Percentiles rank a stretch among this genome's conserved stretches.
These are phyloP conservation scores for Colletotrichum caudatum DNA, from an alignment of 2,329 filamentous ascomycete species.

Conservation along the genomic window DNA sequence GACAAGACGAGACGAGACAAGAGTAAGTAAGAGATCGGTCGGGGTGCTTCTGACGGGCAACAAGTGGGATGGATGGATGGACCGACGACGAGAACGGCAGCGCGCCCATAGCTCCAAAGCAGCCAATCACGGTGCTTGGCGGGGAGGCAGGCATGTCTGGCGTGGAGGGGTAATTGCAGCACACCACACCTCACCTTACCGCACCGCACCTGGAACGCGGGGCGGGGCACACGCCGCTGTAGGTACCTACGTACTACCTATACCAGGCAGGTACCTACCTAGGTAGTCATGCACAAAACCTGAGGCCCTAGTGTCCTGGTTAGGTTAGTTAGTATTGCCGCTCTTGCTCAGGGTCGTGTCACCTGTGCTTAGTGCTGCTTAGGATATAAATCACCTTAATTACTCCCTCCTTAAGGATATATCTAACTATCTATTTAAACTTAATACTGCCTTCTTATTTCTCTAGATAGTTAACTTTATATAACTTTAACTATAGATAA, in stretches of 20 bases:
- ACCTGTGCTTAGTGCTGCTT: too few relatives aligned
- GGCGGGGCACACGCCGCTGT: conserved; percentile 19
- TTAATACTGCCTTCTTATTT: too few relatives aligned
- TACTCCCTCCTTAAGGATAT: too few relatives aligned
- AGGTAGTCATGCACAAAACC: too few relatives aligned
- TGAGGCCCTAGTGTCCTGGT: too few relatives aligned
- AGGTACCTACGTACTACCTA: too few relatives aligned
- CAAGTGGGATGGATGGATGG: conserved; percentile 8
- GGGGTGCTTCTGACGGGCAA: conserved; percentile 17
- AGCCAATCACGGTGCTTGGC: conserved; percentile 28
- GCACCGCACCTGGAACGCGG: conserved; percentile 26
- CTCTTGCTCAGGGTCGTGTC: too few relatives aligned
- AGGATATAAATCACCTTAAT: too few relatives aligned
- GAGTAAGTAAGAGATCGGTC: not conserved
- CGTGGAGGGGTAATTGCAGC: conserved; percentile 39
- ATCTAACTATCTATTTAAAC: too few relatives aligned
- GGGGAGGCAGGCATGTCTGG: conserved; percentile 37
- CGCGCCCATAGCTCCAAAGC: conserved; percentile 23
- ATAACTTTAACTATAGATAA: too few relatives aligned
- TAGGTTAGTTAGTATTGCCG: too few relatives aligned
- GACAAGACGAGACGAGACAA: not conserved
- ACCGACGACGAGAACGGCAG: conserved; percentile 10
- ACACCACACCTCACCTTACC: conserved; percentile 7
- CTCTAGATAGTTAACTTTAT: too few relatives aligned
- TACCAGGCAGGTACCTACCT: not conserved